Percentiles rank a stretch among this genome's conserved stretches.
Conservation (phyloP, 2,329 filamentous ascomycete species). For the Fusarium miscanthi region DNA sequence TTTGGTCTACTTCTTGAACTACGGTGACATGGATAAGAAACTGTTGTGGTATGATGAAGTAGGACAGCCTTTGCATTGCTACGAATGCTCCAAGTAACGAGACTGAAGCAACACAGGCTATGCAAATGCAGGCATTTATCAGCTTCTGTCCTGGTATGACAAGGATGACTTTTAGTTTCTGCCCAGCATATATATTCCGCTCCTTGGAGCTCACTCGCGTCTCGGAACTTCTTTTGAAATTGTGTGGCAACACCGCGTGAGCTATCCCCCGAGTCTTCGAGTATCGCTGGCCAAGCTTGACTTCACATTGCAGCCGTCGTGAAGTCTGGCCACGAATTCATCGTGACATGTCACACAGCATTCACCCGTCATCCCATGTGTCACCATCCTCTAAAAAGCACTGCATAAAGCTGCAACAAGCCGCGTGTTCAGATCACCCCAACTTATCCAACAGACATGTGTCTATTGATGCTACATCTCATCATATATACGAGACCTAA, state of each 20-base stretch:
- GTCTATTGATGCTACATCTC: neutral
- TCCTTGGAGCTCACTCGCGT: neutral
- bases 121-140: slow-evolving; percentile 2
- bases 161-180: neutral
- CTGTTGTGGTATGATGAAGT: neutral
- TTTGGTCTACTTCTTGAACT: neutral
- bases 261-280: neutral
- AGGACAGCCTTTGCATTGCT: slow-evolving; percentile 2
- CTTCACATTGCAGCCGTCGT: neutral
- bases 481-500: neutral
- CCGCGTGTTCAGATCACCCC: neutral
- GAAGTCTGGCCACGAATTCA: neutral
- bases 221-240: neutral
- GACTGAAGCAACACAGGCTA: neutral
- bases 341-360: neutral
- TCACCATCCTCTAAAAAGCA: neutral
- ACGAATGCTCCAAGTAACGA: neutral
- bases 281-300: neutral
- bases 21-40: neutral
- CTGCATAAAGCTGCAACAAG: neutral
- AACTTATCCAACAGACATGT: neutral
- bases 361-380: neutral
- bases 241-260: neutral
- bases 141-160: neutral
- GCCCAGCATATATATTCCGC: neutral